Evolutionary conservation across 2,329 filamentous ascomycete species (phyloP).

Genomic region (Ceratocystis alfenasii): DNA sequence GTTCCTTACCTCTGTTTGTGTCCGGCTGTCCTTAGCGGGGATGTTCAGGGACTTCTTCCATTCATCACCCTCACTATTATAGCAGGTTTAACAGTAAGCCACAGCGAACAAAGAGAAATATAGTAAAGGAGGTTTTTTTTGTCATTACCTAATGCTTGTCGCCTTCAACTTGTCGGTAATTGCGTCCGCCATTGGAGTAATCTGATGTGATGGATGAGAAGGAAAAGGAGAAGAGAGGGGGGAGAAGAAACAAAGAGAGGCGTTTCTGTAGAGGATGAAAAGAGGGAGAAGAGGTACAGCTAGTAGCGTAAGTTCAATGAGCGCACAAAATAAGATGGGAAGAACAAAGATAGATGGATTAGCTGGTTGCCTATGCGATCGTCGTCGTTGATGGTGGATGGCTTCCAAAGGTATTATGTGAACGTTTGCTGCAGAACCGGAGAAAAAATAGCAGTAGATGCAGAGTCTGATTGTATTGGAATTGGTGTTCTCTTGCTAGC

Average conservation of each 20-base stretch:
- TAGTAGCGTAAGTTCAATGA: background rate
- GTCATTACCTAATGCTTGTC: slow-evolving; percentile 33
- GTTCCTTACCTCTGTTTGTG: slow-evolving; percentile 61
- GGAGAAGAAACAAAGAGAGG: background rate
- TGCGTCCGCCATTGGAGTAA: slow-evolving; percentile 35
- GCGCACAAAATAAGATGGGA: background rate
- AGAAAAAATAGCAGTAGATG: background rate
- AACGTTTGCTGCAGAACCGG: background rate
- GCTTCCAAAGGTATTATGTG: background rate
- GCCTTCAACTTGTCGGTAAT: slow-evolving; percentile 36
- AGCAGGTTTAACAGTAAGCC: slow-evolving; percentile 25
- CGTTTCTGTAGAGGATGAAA: slow-evolving; percentile 7
- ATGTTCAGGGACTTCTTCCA: slow-evolving; percentile 65
- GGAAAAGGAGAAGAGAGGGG: background rate
- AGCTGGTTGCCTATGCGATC: background rate
- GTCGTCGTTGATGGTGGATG: background rate
- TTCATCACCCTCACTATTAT: slow-evolving; percentile 40
- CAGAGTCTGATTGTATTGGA: background rate
- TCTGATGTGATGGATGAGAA: slow-evolving; percentile 23
- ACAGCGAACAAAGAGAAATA: background rate
- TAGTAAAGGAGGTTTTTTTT: background rate
- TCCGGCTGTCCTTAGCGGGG: slow-evolving; percentile 61
- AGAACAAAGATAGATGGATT: slow-evolving; percentile 1
- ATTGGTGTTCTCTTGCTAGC: background rate
- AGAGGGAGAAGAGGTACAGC: slow-evolving; percentile 1